Percentiles rank a stretch among this genome's conserved stretches.
Conservation (phyloP, 345 rosid species). For the Hibiscus trionum region DNA sequence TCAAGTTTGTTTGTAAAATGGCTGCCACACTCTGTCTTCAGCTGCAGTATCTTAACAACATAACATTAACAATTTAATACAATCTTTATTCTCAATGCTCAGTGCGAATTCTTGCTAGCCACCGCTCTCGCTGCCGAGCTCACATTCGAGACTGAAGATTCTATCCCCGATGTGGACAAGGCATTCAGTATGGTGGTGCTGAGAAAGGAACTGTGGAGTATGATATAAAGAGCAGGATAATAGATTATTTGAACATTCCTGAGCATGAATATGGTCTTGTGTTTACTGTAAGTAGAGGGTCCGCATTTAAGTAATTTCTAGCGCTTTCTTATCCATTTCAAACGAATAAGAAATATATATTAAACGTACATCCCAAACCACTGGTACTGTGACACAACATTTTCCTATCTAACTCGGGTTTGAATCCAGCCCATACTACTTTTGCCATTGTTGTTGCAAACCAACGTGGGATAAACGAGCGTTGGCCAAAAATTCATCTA, state of each 20-base stretch:
- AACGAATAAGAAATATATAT: conserved; percentile 58
- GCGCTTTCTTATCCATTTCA: conserved; percentile 96
- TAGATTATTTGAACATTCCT: conserved; percentile 96
- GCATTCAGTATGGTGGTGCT: conserved; percentile 73
- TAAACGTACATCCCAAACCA: too few species aligned
- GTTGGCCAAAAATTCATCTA: too few species aligned
- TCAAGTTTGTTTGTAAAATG: too few species aligned
- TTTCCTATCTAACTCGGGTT: too few species aligned
- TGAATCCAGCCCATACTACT: too few species aligned
- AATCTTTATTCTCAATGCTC: conserved; percentile 48
- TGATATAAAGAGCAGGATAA: conserved; percentile 81
- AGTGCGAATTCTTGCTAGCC: conserved; percentile 80
- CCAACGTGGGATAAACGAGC: too few species aligned
- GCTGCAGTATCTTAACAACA: too few species aligned
- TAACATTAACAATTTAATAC: too few species aligned
- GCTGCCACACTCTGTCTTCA: too few species aligned
- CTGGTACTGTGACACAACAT: too few species aligned
- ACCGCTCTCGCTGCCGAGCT: conserved; percentile 81
- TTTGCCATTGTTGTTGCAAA: too few species aligned
- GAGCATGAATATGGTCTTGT: conserved; percentile 97
- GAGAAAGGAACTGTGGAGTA: conserved; percentile 83
- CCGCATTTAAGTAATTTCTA: conserved; percentile 75
- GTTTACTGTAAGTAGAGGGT: conserved; percentile 95
- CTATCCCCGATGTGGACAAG: conserved; percentile 55
- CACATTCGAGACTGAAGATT: conserved; percentile 60